Percentiles rank a stretch among this genome's conserved stretches.
Evolutionary conservation across 345 rosid species (phyloP).

Genomic region (Anastatica hierochuntica): DNA sequence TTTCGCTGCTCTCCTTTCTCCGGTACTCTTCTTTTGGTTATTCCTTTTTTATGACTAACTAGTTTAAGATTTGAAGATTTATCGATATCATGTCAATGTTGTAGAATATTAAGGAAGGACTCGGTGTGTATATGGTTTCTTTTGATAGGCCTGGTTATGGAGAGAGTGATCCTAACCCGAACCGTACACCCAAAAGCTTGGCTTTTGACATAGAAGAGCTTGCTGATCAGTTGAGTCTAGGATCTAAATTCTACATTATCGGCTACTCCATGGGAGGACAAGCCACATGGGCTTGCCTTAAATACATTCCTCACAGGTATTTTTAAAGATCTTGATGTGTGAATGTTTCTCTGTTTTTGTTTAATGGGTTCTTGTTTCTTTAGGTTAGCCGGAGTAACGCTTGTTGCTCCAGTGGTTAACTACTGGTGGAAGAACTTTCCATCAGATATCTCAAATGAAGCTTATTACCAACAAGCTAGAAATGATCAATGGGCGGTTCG

Average conservation of each 20-base stretch:
- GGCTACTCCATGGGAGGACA: conserved; percentile 60
- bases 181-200: conserved; percentile 38
- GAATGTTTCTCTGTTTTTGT: not conserved
- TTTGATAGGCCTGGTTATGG: conserved; percentile 70
- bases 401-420: conserved; percentile 48
- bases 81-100: conserved; percentile 2
- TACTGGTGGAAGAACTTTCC: conserved; percentile 58
- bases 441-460: conserved; percentile 36
- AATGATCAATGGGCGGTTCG: conserved; percentile 53
- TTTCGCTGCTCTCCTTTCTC: conserved; percentile 28
- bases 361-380: no score
- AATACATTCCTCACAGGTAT: conserved; percentile 63
- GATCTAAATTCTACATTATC: conserved; percentile 40
- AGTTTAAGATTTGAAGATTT: not conserved
- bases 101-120: conserved; percentile 44
- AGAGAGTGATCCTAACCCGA: conserved; percentile 58
- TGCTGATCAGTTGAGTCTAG: conserved; percentile 54
- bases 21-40: no score
- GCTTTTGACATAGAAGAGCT: conserved; percentile 63
- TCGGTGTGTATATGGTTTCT: conserved; percentile 48
- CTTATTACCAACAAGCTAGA: conserved; percentile 26
- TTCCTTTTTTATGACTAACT: no score
- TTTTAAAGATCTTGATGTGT: not conserved
- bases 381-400: conserved; percentile 50
- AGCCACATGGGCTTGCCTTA: conserved; percentile 47